Base-by-base conservation (phyloP, 2,329 filamentous ascomycete genomes). In the Niveomyces coronatus region DNA sequence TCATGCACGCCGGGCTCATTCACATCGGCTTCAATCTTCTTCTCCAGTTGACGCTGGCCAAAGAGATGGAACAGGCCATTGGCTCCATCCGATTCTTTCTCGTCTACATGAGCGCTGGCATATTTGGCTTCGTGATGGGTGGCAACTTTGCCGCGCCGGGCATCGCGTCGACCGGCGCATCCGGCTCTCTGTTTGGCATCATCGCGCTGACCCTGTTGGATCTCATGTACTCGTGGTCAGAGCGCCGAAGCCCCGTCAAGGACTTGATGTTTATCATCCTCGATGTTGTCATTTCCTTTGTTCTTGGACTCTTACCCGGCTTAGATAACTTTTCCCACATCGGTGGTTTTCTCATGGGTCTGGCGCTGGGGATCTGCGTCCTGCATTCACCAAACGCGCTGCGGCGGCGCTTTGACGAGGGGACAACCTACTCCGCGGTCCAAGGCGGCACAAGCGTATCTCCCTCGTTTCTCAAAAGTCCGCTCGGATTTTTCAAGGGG, bases 301-400 rank as follows among this genome's bases (percentile, higher is more conserved):
- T 91, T 13, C 73, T 98, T 3, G 91, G 91, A 23, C 71, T 98
- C 4, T 71, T 98, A 2, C 91, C 91, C 0, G 89, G 88, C 8
- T 64, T 98, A 32, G 91, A 98, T 67, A 98, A 98, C 60, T 98
- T 96, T 59, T 85, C 85, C 13, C 91, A 98, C 49, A 95, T 98
- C 45, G 91, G 91, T 39, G 91, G 91, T 2, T 95, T 96, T 58
- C 62, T 94, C 35, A 94, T 94, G 78, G 91, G 91, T 1, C 64
- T 98, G 6, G 82, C 81, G 0, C 74, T 95, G 1, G 91, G 91
- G 10, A 70, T 96, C 36, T 93, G 81, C 45, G 70, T 98, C 19
- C 68, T 98, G 44, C 87, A 89, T 54, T 95, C 88, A 4, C 91
- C 91, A 2, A 84, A 87, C 46, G 70, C 78, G 2, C 69, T 95